phyloP scores from a whole-genome alignment of 2,329 filamentous ascomycete genomes.

The Hypoxylon sp. region DNA sequence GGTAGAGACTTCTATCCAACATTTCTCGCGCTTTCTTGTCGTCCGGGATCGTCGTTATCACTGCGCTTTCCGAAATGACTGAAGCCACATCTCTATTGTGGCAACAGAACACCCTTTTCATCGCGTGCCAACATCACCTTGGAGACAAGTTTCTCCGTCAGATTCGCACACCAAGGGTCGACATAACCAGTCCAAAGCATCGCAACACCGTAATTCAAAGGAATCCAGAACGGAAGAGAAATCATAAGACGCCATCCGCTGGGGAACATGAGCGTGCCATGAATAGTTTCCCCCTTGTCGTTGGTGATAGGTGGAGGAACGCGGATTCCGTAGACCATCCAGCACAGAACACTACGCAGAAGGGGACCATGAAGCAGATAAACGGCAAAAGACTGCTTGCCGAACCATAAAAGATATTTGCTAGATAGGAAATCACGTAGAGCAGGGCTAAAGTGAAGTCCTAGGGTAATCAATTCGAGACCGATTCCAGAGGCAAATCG shows the following conservation, averaged over 20 bases:
- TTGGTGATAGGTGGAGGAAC: conserved; percentile 57
- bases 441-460: conserved; percentile 54
- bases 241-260: conserved; percentile 57
- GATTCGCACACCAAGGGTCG: conserved; percentile 65
- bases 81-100: conserved; percentile 48
- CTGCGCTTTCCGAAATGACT: conserved; percentile 21
- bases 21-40: conserved; percentile 16
- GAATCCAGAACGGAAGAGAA: conserved; percentile 62
- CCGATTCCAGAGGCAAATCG: conserved; percentile 59
- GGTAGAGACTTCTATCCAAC: conserved; percentile 9
- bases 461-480: conserved; percentile 53
- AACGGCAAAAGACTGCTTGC: conserved; percentile 75
- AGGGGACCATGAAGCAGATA: conserved; percentile 75
- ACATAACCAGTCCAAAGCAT: conserved; percentile 68
- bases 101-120: conserved; percentile 54
- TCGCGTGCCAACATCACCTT: conserved; percentile 53
- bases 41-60: conserved; percentile 10
- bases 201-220: conserved; percentile 62
- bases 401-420: conserved; percentile 72
- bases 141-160: conserved; percentile 59
- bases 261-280: conserved; percentile 58
- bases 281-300: conserved; percentile 56
- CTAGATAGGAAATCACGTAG: conserved; percentile 68
- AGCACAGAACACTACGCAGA: conserved; percentile 71
- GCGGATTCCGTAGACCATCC: conserved; percentile 69